These are phyloP conservation scores for Polytolypa hystricis DNA, from an alignment of 2,329 filamentous ascomycete genomes.

Conservation along the genomic window DNA sequence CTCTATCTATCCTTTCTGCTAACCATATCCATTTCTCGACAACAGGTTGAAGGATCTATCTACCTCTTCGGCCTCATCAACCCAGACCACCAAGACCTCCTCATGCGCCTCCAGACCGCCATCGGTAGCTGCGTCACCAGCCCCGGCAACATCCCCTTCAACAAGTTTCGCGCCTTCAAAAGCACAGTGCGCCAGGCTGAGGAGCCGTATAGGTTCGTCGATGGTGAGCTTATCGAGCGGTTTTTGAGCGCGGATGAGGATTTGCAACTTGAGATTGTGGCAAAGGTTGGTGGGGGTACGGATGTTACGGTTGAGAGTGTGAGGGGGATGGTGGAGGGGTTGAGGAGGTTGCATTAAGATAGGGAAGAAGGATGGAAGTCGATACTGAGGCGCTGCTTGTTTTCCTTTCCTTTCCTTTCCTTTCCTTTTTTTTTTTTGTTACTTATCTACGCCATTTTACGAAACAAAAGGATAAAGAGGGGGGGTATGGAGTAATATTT, in stretches of 20 bases:
- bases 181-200: conserved; percentile 59
- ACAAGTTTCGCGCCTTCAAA: conserved; percentile 69
- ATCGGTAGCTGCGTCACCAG: conserved; percentile 57
- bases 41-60: conserved; percentile 74
- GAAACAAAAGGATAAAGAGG: no score
- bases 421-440: no score
- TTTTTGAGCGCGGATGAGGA: conserved; percentile 63
- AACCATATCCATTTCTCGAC: background rate
- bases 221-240: conserved; percentile 79
- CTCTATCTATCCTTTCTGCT: conserved; percentile 2
- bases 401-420: no score
- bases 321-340: conserved; percentile 49
- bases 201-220: conserved; percentile 76
- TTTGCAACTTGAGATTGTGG: conserved; percentile 43
- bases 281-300: conserved; percentile 41
- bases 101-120: conserved; percentile 68
- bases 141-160: conserved; percentile 65
- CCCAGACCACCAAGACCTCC: conserved; percentile 59
- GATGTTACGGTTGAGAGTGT: conserved; percentile 47
- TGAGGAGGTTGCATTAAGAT: conserved; percentile 42
- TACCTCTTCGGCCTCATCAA: conserved; percentile 80
- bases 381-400: no score
- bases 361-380: no score
- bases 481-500: no score
- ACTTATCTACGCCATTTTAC: no score